Conservation (phyloP, 2,329 filamentous ascomycete species). For the Macrophomina pseudophaseolina region DNA sequence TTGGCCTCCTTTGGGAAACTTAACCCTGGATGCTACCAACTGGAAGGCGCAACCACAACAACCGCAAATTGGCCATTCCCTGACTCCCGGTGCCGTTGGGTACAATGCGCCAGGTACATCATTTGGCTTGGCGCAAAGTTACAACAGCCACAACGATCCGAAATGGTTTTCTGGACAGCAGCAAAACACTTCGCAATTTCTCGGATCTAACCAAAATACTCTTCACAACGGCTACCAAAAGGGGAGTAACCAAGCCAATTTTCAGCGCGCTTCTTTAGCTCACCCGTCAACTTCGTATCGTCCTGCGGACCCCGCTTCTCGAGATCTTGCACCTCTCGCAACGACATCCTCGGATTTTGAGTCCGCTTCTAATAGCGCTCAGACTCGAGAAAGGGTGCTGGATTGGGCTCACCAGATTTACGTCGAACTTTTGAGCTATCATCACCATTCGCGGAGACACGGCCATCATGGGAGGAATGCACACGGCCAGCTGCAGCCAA, state of each 20-base stretch:
- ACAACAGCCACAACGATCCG: conserved; percentile 16
- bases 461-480: conserved; percentile 31
- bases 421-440: conserved; percentile 54
- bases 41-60: conserved; percentile 10
- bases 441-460: conserved; percentile 51
- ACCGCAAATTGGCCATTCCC: conserved; percentile 1
- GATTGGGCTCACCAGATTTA: conserved; percentile 55
- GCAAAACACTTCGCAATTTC: conserved; percentile 10
- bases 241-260: neutral
- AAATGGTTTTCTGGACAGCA: conserved; percentile 21
- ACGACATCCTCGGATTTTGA: conserved; percentile 44
- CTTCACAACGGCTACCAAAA: conserved; percentile 4
- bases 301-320: conserved; percentile 1
- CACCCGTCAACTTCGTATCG: conserved; percentile 17
- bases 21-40: neutral
- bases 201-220: conserved; percentile 1
- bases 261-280: conserved; percentile 15
- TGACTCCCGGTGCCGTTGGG: conserved; percentile 11
- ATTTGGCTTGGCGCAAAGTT: conserved; percentile 1
- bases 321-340: conserved; percentile 10
- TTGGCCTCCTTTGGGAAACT: conserved; percentile 36
- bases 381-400: conserved; percentile 52
- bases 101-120: conserved; percentile 12
- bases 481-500: conserved; percentile 56
- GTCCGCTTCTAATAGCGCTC: conserved; percentile 48